Evolutionary conservation across 2,329 filamentous ascomycete species (phyloP), one percentile per base, ranked within the genome.

Genomic region (Metarhizium sp.): DNA sequence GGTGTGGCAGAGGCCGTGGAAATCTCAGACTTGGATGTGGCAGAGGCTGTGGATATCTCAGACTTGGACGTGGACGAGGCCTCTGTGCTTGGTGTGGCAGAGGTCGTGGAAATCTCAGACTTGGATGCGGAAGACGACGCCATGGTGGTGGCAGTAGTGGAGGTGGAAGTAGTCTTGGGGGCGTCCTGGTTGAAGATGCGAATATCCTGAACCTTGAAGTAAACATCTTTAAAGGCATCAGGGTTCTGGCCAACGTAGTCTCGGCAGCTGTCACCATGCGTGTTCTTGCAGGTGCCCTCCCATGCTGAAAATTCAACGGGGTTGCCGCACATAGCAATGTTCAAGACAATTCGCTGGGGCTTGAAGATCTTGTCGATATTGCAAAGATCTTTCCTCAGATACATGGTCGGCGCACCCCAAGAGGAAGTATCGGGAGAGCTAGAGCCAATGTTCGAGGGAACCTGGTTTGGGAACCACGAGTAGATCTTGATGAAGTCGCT

Each of bases 281-380:
- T 25, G 25, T 25, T 25, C 25, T 25, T 25, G 25, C 25, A 25
- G 25, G 25, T 25, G 25, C 25, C 25, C 25, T 25, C 25, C 25
- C 25, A 25, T 25, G 25, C 25, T 25, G 25, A 25, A 25, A 25
- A 25, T 25, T 63, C 61, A 52, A 67, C 84, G 1, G 86, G 87
- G 62, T 84, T 80, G 18, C 88, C 88, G 67, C 88, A 92, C 67
- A 92, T 86, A 34, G 84, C 68, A 48, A 88, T 88, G 73, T 90
- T 83, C 62, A 91, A 79, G 54, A 90, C 82, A 58, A 95, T 80
- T 62, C 84, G 80, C 74, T 92, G 80, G 64, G 84, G 74, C 58
- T 72, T 73, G 69, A 94, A 87, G 63, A 80, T 76, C 2, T 67
- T 67, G 59, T 81, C 72, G 60, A 90, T 82, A 59, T 90, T 74